Evolutionary conservation across 805 yeast species (phyloP).

Genomic region (Zygosaccharomyces gambellarensis): DNA sequence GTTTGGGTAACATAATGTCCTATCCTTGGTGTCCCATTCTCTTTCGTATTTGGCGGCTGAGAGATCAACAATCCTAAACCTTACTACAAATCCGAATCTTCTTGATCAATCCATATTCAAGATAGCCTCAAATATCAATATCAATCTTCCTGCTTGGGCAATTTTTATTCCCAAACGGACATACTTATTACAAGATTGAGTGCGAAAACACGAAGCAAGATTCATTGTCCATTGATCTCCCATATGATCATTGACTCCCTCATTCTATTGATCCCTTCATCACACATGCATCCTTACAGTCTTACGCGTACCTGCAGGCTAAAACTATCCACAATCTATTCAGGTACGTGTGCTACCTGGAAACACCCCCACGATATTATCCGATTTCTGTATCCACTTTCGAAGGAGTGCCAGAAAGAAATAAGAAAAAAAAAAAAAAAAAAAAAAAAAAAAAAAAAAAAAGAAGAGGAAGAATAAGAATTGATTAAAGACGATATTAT

Average conservation of each 20-base stretch:
- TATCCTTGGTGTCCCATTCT: background rate
- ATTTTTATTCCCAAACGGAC: slow-evolving; percentile 2
- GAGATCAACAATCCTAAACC: background rate
- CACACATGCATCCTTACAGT: background rate
- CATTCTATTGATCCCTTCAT: background rate
- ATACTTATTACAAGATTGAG: background rate
- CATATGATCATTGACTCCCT: background rate
- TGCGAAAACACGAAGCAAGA: slow-evolving; percentile 4
- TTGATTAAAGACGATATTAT: background rate
- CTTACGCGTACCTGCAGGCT: background rate
- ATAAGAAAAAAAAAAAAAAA: background rate
- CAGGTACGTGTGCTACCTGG: background rate
- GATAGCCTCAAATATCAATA: slow-evolving; percentile 1
- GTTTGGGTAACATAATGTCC: slow-evolving; percentile 6
- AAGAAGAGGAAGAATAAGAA: background rate
- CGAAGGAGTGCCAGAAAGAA: background rate
- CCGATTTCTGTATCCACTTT: background rate
- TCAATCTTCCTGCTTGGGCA: background rate
- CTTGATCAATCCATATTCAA: background rate
- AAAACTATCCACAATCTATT: background rate
- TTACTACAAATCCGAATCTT: background rate
- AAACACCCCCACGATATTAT: background rate
- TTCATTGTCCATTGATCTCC: background rate
- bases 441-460: background rate
- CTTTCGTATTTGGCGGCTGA: slow-evolving; percentile 6